A percentile compares a stretch with the other conserved stretches of the same genome.
These are phyloP conservation scores for Dactylorhiza incarnata DNA, from an alignment of 106 monocot genomes.

Conservation along the genomic window DNA sequence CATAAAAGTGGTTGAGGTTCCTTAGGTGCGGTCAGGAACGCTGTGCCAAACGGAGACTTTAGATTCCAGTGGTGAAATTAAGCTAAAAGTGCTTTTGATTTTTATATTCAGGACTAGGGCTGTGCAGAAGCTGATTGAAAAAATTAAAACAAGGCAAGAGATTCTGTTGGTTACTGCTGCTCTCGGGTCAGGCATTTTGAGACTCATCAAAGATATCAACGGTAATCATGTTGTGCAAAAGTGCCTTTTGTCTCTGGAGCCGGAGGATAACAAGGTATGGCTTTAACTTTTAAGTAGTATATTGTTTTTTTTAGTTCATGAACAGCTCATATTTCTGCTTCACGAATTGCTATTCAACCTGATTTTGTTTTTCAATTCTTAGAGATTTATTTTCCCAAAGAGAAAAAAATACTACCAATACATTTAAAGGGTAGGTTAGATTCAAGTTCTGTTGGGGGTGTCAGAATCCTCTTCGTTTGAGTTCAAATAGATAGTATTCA, in stretches of 20 bases:
- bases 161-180: conserved; percentile 21
- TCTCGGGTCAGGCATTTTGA: conserved; percentile 18
- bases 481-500: too few species aligned
- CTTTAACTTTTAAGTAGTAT: not conserved
- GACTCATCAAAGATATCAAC: conserved; percentile 28
- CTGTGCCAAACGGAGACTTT: too few species aligned
- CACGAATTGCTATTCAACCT: not conserved
- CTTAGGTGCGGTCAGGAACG: too few species aligned
- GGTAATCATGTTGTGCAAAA: conserved; percentile 33
- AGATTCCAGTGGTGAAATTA: not conserved
- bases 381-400: not conserved
- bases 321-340: not conserved
- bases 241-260: conserved; percentile 21
- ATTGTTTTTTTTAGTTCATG: not conserved
- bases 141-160: conserved; percentile 22
- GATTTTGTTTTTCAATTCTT: not conserved
- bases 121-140: conserved; percentile 35
- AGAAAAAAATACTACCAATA: not conserved
- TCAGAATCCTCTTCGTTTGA: too few species aligned
- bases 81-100: not conserved
- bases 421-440: too few species aligned
- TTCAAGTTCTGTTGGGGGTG: too few species aligned
- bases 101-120: conserved; percentile 21
- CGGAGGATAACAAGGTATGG: conserved; percentile 29
- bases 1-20: too few species aligned